Percentiles rank a stretch among this genome's conserved stretches.
Evolutionary conservation across 768 basidiomycete genomes (phyloP).

Genomic region (Cytidiella melzeri): DNA sequence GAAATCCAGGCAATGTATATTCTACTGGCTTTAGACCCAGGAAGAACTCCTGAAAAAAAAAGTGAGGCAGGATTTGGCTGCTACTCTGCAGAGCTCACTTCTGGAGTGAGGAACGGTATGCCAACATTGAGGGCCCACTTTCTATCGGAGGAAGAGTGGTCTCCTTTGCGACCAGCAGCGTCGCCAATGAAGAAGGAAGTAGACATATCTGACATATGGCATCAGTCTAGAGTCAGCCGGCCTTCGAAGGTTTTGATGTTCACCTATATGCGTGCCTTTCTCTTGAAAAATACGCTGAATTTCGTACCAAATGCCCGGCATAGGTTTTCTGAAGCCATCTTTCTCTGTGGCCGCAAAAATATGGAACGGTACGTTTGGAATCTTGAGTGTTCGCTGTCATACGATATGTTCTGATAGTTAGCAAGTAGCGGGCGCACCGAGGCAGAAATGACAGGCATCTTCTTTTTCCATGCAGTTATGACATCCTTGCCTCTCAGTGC

Average conservation of each 20-base stretch:
- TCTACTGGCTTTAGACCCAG: conserved; percentile 39
- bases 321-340: conserved; percentile 80
- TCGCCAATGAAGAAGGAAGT: conserved; percentile 83
- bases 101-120: conserved; percentile 76
- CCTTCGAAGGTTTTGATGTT: conserved; percentile 10
- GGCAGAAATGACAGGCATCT: conserved; percentile 61
- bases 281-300: conserved; percentile 55
- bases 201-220: conserved; percentile 46
- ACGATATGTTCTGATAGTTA: neutral
- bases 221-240: neutral
- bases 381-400: conserved; percentile 31
- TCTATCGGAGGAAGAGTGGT: conserved; percentile 78
- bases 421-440: conserved; percentile 35
- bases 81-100: conserved; percentile 40
- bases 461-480: conserved; percentile 68
- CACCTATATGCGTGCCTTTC: conserved; percentile 62
- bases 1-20: conserved; percentile 62
- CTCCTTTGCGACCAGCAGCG: conserved; percentile 73
- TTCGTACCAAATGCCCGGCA: conserved; percentile 81
- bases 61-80: neutral
- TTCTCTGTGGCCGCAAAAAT: conserved; percentile 71
- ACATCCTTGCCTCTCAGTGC: conserved; percentile 37
- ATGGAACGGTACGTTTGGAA: conserved; percentile 69
- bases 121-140: conserved; percentile 80
- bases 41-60: conserved; percentile 65